phyloP scores from a whole-genome alignment of 257 asterid species.

The Solanum tarijense region DNA sequence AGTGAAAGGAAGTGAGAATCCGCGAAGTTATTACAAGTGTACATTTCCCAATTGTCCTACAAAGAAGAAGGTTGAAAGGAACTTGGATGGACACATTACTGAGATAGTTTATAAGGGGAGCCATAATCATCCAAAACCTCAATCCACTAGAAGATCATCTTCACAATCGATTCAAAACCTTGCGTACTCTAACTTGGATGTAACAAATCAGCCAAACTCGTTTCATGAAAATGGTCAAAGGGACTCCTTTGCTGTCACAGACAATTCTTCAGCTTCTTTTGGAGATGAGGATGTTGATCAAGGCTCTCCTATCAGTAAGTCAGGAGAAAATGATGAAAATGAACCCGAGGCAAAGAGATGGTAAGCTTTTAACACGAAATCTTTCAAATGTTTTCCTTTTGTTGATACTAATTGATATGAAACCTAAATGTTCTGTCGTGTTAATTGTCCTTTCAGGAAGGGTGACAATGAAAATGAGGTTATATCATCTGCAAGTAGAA shows the following conservation, averaged over 20 bases:
- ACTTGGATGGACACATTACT: constrained; percentile 69
- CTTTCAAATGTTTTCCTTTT: background rate
- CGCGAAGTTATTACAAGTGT: constrained; percentile 82
- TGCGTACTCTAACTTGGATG: constrained; percentile 16
- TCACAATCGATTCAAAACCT: constrained; percentile 36
- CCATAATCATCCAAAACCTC: constrained; percentile 91
- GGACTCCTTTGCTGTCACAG: constrained; percentile 30
- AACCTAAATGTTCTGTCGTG: background rate
- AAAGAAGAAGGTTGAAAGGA: constrained; percentile 81
- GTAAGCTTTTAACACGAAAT: constrained; percentile 21
- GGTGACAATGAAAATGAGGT: constrained; percentile 63
- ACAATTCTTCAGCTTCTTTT: constrained; percentile 68
- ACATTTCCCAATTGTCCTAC: constrained; percentile 73
- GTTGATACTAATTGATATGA: background rate
- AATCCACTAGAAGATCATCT: constrained; percentile 55
- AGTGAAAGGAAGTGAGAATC: constrained; percentile 83
- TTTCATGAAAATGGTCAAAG: constrained; percentile 28
- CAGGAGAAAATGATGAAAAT: constrained; percentile 56
- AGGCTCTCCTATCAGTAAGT: constrained; percentile 60
- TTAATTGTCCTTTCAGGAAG: constrained; percentile 41
- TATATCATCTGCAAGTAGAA: constrained; percentile 55
- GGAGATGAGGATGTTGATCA: constrained; percentile 81
- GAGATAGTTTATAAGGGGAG: constrained; percentile 85
- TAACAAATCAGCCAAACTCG: constrained; percentile 21
- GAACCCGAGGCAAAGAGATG: constrained; percentile 85